Percentiles rank a stretch among this genome's conserved stretches.
Conservation (phyloP, 306 rosid species). For the Sicyos baderoa region DNA sequence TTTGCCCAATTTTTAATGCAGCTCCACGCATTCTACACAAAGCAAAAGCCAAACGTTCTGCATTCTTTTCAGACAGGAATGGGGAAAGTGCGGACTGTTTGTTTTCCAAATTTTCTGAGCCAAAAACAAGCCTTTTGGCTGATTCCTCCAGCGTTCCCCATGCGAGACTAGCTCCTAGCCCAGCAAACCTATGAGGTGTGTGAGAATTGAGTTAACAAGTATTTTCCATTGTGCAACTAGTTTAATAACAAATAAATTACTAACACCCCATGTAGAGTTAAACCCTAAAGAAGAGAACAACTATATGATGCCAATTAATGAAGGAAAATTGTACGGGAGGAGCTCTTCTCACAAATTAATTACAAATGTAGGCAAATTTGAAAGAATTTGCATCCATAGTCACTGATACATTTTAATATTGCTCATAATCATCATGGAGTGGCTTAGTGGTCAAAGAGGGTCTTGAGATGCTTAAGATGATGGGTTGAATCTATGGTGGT, state of each 20-base stretch:
- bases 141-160: slow-evolving; percentile 97
- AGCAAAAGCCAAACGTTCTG: slow-evolving; percentile 80
- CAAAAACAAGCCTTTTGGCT: slow-evolving; percentile 71
- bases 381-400: no score
- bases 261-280: background rate
- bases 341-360: no score
- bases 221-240: background rate
- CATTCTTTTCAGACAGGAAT: slow-evolving; percentile 64
- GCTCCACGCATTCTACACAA: slow-evolving; percentile 96
- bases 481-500: no score
- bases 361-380: no score
- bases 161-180: slow-evolving; percentile 86
- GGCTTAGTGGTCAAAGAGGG: no score
- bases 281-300: background rate
- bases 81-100: slow-evolving; percentile 52
- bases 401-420: no score
- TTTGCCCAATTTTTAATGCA: slow-evolving; percentile 88
- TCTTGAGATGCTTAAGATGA: no score
- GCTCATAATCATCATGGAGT: no score
- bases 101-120: slow-evolving; percentile 33
- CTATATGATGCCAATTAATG: background rate
- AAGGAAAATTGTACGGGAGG: no score
- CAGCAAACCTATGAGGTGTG: slow-evolving; percentile 53
- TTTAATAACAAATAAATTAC: background rate
- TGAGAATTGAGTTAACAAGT: background rate